Conservation (phyloP, 441 rosid genomes). For the Syzygium malaccense region DNA sequence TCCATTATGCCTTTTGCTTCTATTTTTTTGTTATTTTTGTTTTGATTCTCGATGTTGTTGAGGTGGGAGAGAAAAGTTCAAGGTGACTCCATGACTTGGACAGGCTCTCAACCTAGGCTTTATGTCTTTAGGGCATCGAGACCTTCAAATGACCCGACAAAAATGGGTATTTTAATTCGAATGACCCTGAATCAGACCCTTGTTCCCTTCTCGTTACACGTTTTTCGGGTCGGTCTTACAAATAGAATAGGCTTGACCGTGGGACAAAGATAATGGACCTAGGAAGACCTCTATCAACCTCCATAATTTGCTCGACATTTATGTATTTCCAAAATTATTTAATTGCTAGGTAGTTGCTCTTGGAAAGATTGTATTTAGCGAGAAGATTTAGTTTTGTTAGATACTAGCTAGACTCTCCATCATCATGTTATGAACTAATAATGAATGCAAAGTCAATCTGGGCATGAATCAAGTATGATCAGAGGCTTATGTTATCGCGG, state of each 20-base stretch:
- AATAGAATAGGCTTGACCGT: conserved; percentile 1
- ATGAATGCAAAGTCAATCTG: background rate
- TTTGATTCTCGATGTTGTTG: background rate
- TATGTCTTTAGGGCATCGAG: conserved; percentile 27
- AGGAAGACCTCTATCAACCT: background rate
- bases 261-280: background rate
- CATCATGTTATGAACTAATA: background rate
- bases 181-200: background rate
- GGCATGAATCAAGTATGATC: background rate
- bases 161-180: conserved; percentile 1
- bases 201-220: conserved; percentile 30
- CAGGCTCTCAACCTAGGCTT: conserved; percentile 12
- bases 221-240: conserved; percentile 22
- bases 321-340: background rate
- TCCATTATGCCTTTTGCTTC: background rate
- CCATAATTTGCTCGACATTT: background rate
- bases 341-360: background rate
- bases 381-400: background rate
- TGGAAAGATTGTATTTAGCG: background rate
- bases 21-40: background rate
- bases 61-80: background rate
- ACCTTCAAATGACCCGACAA: conserved; percentile 26
- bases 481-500: background rate
- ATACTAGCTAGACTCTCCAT: background rate
- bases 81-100: background rate